Conservation (phyloP, 2,329 filamentous ascomycete genomes). For the Colletotrichum kahawae region DNA sequence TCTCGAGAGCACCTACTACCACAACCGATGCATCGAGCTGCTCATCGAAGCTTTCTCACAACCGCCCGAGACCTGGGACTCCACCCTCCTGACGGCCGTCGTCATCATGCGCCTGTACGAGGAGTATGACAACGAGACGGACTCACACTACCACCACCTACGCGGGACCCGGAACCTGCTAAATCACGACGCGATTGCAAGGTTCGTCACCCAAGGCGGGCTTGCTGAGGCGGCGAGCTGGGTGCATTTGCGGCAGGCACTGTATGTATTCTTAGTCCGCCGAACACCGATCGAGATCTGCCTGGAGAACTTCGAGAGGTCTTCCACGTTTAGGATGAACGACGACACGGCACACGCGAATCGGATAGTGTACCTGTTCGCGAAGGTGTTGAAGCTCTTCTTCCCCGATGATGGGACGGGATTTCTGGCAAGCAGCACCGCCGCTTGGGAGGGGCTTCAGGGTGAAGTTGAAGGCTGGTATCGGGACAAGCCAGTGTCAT, state of each 20-base stretch:
- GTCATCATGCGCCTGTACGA: constrained; percentile 55
- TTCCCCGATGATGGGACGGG: background rate
- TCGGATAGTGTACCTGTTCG: constrained; percentile 25
- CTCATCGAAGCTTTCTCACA: constrained; percentile 49
- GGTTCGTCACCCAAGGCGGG: constrained; percentile 40
- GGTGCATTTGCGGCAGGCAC: constrained; percentile 44
- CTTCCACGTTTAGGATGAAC: constrained; percentile 15
- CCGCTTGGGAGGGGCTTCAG: background rate
- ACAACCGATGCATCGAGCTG: constrained; percentile 49
- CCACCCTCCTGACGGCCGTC: constrained; percentile 51
- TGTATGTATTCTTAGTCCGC: constrained; percentile 39
- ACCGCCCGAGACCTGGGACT: constrained; percentile 46
- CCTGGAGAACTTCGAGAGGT: constrained; percentile 24
- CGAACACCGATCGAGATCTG: constrained; percentile 23
- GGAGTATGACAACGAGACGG: constrained; percentile 37
- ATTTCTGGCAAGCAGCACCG: background rate
- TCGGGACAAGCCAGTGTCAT: constrained; percentile 31
- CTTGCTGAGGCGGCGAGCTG: constrained; percentile 43
- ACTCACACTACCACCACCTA: constrained; percentile 43
- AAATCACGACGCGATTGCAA: constrained; percentile 35
- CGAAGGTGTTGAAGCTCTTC: constrained; percentile 28
- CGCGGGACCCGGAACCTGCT: constrained; percentile 41
- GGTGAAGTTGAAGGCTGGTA: constrained; percentile 33
- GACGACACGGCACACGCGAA: constrained; percentile 26
- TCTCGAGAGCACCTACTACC: constrained; percentile 46